phyloP scores from a whole-genome alignment of 148 eudicot species.

The Rhododendron williamsianum region DNA sequence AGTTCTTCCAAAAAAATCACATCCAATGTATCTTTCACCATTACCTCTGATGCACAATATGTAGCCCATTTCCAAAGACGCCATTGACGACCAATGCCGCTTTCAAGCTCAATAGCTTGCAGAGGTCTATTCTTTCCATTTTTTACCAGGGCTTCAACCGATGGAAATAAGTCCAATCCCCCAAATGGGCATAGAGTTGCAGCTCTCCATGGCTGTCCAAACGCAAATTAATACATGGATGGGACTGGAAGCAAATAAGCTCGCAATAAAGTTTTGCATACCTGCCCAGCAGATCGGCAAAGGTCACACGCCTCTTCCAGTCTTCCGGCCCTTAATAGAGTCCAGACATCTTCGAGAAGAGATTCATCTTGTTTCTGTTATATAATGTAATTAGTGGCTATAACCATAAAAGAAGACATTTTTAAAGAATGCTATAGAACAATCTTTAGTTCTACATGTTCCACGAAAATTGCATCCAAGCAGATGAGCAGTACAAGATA shows the following conservation, averaged over 20 bases:
- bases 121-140: conserved; percentile 83
- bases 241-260: conserved; percentile 7
- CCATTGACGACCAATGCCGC: conserved; percentile 80
- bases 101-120: conserved; percentile 90
- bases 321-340: conserved; percentile 80
- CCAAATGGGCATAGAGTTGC: conserved; percentile 81
- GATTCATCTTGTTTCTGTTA: conserved; percentile 93
- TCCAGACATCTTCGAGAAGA: conserved; percentile 94
- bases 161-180: conserved; percentile 62
- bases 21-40: background rate
- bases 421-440: background rate
- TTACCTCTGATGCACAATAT: conserved; percentile 88
- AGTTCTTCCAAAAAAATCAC: background rate
- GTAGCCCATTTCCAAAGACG: conserved; percentile 99
- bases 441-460: background rate
- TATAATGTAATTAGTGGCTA: background rate
- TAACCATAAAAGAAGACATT: background rate
- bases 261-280: conserved; percentile 17
- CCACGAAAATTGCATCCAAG: conserved; percentile 1
- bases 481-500: background rate
- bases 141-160: conserved; percentile 60
- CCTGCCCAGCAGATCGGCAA: conserved; percentile 99
- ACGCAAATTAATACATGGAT: conserved; percentile 17
- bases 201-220: conserved; percentile 89
- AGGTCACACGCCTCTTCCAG: conserved; percentile 90